A percentile compares a stretch with the other conserved stretches of the same genome.
Evolutionary conservation across 2,329 filamentous ascomycete species (phyloP).

Genomic region (Exophiala aquamarina): DNA sequence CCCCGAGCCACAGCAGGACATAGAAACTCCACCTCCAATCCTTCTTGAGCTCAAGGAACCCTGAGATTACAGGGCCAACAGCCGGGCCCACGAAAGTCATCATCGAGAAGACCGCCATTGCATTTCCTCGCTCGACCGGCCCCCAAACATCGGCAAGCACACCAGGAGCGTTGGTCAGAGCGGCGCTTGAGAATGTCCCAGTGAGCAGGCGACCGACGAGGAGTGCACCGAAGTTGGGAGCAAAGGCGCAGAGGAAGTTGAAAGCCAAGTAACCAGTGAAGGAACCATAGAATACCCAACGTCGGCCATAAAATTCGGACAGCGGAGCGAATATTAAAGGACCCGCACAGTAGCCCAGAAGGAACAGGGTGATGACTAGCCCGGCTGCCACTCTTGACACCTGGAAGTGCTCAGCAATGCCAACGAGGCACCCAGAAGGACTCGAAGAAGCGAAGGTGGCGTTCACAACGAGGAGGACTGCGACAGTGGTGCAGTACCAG

Average conservation of each 20-base stretch:
- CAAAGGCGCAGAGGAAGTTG: conserved; percentile 55
- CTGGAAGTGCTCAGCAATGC: conserved; percentile 47
- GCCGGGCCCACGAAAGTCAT: conserved; percentile 57
- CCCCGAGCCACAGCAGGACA: conserved; percentile 42
- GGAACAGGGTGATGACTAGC: conserved; percentile 63
- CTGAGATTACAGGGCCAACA: conserved; percentile 55
- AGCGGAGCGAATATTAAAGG: conserved; percentile 65
- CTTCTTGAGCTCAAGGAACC: conserved; percentile 58
- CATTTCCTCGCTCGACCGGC: conserved; percentile 52
- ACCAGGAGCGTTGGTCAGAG: conserved; percentile 46
- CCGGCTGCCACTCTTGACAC: conserved; percentile 50
- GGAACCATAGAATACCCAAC: conserved; percentile 50
- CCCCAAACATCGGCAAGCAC: conserved; percentile 57
- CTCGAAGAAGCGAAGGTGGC: conserved; percentile 55
- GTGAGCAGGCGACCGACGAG: conserved; percentile 57
- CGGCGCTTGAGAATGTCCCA: conserved; percentile 55
- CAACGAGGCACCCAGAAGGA: conserved; percentile 37
- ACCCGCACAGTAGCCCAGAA: conserved; percentile 64
- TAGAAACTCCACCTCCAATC: conserved; percentile 48
- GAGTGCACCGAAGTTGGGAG: conserved; percentile 54
- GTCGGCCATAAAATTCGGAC: conserved; percentile 64
- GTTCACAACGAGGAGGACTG: conserved; percentile 50
- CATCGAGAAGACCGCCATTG: conserved; percentile 55
- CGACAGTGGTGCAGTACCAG: conserved; percentile 44
- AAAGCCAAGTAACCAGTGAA: conserved; percentile 46